Percentiles rank a stretch among this genome's conserved stretches.
Conservation (phyloP, 2,329 filamentous ascomycete genomes). For the Corinectria fuckeliana region DNA sequence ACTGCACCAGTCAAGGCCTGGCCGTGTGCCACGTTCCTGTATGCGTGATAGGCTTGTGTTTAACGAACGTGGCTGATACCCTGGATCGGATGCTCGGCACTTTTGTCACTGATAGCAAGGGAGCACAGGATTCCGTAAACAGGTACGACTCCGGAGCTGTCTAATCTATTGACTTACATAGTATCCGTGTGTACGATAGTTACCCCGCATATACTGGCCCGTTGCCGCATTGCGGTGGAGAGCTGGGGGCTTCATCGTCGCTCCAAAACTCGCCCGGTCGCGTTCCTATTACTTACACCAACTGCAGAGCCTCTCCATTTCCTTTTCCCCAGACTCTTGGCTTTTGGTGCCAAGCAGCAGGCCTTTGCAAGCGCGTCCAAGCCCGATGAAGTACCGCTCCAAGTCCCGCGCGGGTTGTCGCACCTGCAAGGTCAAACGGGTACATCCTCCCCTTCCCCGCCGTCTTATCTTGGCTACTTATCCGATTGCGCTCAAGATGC, state of each 20-base stretch:
- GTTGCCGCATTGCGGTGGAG: not conserved
- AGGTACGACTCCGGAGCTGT: not conserved
- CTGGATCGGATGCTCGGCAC: slow-evolving; percentile 10
- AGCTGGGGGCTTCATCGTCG: too few species aligned
- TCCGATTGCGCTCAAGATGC: not conserved
- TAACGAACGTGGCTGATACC: not conserved
- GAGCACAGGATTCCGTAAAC: not conserved
- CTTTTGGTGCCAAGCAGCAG: not conserved
- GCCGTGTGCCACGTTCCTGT: slow-evolving; percentile 1
- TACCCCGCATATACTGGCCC: slow-evolving; percentile 1
- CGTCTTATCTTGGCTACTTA: not conserved
- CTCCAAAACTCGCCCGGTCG: not conserved
- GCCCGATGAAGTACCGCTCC: slow-evolving; percentile 8
- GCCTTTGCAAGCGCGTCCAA: not conserved
- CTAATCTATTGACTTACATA: too few species aligned
- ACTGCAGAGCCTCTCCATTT: not conserved
- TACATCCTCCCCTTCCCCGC: not conserved
- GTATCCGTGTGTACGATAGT: not conserved
- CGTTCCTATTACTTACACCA: not conserved
- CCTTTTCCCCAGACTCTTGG: slow-evolving; percentile 6
- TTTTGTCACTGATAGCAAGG: not conserved
- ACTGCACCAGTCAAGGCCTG: not conserved
- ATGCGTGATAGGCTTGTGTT: not conserved
- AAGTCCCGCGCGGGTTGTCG: slow-evolving; percentile 23
- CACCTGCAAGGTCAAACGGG: slow-evolving; percentile 27